These are phyloP conservation scores for Leishmania lainsoni DNA, from an alignment of 208 protist species.

Conservation along the genomic window DNA sequence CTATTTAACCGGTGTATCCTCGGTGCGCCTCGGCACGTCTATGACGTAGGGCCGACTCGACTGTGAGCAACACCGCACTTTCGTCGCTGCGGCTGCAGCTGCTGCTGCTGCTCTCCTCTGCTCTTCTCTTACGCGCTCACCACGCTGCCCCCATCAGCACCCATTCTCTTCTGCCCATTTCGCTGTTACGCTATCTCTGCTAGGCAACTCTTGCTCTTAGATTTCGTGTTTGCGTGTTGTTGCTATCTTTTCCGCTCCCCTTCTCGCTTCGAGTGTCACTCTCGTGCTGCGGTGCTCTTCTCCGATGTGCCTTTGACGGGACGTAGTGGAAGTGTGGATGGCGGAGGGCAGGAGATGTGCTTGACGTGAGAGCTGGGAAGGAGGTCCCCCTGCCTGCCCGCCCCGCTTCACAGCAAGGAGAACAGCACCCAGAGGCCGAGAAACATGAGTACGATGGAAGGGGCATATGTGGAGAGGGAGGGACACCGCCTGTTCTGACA, in stretches of 20 bases:
- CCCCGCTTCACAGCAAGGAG: background rate
- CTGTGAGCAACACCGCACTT: background rate
- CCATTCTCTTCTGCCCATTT: background rate
- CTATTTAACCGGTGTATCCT: background rate
- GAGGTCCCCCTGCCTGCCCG: too few species aligned
- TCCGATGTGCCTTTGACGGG: too few species aligned
- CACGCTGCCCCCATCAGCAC: background rate
- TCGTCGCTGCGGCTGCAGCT: background rate
- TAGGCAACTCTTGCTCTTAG: background rate
- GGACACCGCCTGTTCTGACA: background rate
- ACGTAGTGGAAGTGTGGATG: too few species aligned
- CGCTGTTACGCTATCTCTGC: background rate
- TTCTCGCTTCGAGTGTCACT: background rate
- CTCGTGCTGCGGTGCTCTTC: too few species aligned
- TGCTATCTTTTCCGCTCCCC: slow-evolving; percentile 13
- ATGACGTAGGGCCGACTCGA: background rate
- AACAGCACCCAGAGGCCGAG: background rate
- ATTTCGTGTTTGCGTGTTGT: background rate
- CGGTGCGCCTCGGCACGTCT: background rate
- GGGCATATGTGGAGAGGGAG: background rate
- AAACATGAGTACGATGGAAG: background rate
- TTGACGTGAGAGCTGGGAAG: too few species aligned
- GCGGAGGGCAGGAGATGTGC: too few species aligned
- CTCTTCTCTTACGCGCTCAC: background rate
- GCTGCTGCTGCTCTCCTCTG: too few species aligned